Evolutionary conservation across 1,284 basidiomycete genomes (phyloP).

Genomic region (Agaricales sp.): DNA sequence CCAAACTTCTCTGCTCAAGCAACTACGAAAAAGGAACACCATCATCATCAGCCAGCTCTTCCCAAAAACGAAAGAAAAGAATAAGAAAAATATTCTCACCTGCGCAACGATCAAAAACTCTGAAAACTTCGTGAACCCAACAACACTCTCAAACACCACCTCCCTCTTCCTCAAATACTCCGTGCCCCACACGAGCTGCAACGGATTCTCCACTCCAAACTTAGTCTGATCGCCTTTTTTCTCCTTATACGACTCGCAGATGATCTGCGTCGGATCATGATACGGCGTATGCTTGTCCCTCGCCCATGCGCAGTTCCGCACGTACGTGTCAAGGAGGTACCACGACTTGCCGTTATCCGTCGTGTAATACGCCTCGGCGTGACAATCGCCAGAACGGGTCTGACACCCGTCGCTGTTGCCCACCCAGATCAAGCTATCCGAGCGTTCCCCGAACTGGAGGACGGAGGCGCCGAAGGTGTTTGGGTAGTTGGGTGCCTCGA

Average conservation of each 20-base stretch:
- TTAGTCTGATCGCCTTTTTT: conserved; percentile 76
- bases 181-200: conserved; percentile 75
- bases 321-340: conserved; percentile 76
- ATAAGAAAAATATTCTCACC: conserved; percentile 31
- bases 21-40: conserved; percentile 31
- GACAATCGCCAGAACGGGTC: conserved; percentile 39
- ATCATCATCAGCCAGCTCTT: conserved; percentile 7
- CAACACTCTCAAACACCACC: conserved; percentile 78
- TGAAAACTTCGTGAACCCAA: conserved; percentile 94
- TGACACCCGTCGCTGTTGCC: conserved; percentile 62
- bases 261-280: conserved; percentile 78
- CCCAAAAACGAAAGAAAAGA: neutral
- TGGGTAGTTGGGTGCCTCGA: conserved; percentile 55
- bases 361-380: conserved; percentile 65
- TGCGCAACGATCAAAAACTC: conserved; percentile 93
- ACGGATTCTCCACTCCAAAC: conserved; percentile 48
- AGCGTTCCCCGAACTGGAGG: conserved; percentile 81
- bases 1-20: conserved; percentile 48
- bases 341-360: conserved; percentile 74
- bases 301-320: conserved; percentile 89
- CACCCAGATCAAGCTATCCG: conserved; percentile 87
- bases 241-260: conserved; percentile 83
- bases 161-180: conserved; percentile 68
- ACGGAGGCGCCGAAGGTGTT: conserved; percentile 74
- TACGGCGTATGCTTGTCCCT: conserved; percentile 60